Base-by-base conservation (phyloP, 495 filamentous ascomycete species). In the Penicillium antarcticum region DNA sequence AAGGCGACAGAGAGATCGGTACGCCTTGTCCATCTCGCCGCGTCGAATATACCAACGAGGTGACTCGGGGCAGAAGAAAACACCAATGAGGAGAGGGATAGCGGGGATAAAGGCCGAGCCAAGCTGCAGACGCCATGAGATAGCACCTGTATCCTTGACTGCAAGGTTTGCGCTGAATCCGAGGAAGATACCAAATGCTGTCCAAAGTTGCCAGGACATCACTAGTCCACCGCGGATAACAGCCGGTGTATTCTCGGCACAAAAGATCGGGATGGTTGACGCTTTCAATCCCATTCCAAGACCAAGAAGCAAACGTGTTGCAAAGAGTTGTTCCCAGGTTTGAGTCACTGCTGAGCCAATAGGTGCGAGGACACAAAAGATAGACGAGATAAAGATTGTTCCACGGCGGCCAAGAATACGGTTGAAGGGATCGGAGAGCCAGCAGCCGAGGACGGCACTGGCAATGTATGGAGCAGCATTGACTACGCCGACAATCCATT, bases 51-150 rank as follows among this genome's bases (percentile, higher is more conserved):
- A 77, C 85, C 85, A 87, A 39, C 85, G 79, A 21, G 87, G 85
- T 5, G 84, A 88, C 61, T 89, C 86, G 4, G 79, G 81, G 53
- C 83, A 87, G 57, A 87, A 79, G 24, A 71, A 85, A 48, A 88
- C 80, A 29, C 82, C 80, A 44, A 83, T 39, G 9, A 81, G 47
- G 5, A 89, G 72, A 16, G 85, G 84, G 19, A 89, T 57, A 9
- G 87, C 83, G n/a, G 87, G 87, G 43, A 89, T 80, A 61, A 87
- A 87, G 6, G 83, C 80, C 18, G 83, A 84, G 4, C 78, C 84
- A 23, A 87, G 57, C 60, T 87, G 84, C 14, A 86, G 65, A 45
- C 84, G 68, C 84, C 84, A 87, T 24, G 83, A 73, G 33, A 84
- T 76, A 1, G 36, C 45, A 3, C 81, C 82, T 18, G 76, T 69